A percentile compares a stretch with the other conserved stretches of the same genome.
phyloP scores from a whole-genome alignment of 108 stramenopile genomes.

The Fistulifera pelliculosa region DNA sequence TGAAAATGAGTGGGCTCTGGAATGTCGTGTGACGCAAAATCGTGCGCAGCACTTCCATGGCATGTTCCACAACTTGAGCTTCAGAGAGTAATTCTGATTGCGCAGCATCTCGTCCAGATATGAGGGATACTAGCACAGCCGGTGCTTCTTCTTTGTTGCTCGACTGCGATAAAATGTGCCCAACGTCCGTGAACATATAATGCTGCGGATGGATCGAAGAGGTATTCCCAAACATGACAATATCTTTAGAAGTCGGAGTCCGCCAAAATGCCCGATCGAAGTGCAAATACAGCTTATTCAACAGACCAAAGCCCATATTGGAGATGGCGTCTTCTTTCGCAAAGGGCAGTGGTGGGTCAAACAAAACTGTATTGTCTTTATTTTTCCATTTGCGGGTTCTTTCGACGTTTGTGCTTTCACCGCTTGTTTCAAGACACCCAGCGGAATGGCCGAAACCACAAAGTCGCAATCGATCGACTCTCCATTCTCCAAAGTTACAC shows the following conservation, averaged over 20 bases:
- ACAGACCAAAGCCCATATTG: slow-evolving; percentile 60
- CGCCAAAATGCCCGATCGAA: slow-evolving; percentile 47
- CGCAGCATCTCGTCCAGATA: slow-evolving; percentile 50
- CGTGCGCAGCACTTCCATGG: slow-evolving; percentile 25
- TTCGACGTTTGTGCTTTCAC: too few relatives aligned
- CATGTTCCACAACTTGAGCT: slow-evolving; percentile 24
- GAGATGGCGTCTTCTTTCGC: slow-evolving; percentile 60
- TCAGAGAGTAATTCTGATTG: slow-evolving; percentile 30
- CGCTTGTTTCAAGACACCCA: slow-evolving; percentile 70
- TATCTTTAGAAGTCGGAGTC: slow-evolving; percentile 3
- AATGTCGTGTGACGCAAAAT: slow-evolving; percentile 22
- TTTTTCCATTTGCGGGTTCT: neutral
- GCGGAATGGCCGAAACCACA: slow-evolving; percentile 60
- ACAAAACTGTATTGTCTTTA: slow-evolving; percentile 14
- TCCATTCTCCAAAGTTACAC: slow-evolving; percentile 32
- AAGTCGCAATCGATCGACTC: slow-evolving; percentile 36
- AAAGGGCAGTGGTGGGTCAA: slow-evolving; percentile 60
- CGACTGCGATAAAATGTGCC: slow-evolving; percentile 9
- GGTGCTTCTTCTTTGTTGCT: slow-evolving; percentile 20
- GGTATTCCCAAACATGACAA: slow-evolving; percentile 45
- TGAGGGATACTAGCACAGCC: slow-evolving; percentile 40
- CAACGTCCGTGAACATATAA: slow-evolving; percentile 64
- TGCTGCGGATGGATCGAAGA: slow-evolving; percentile 43
- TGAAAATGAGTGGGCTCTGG: slow-evolving; percentile 27
- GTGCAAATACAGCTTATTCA: slow-evolving; percentile 57